These are phyloP conservation scores for Pseudocercospora crystallina DNA, from an alignment of 2,329 filamentous ascomycete genomes.

Conservation along the genomic window DNA sequence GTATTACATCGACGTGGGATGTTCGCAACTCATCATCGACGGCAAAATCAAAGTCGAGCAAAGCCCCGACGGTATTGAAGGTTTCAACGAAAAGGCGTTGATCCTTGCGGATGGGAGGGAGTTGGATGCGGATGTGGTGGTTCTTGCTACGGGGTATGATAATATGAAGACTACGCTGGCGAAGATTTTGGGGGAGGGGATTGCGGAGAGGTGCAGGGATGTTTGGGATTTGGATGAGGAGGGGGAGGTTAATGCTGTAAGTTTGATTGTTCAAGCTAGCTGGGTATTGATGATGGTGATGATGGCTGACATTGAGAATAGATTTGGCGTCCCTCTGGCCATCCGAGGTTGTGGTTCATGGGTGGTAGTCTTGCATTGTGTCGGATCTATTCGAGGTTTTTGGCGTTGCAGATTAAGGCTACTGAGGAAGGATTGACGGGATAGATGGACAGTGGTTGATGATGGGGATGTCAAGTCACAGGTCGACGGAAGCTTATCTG, in stretches of 20 bases:
- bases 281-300: not conserved
- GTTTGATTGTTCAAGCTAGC: not conserved
- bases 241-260: slow-evolving; percentile 34
- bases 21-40: slow-evolving; percentile 60
- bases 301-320: slow-evolving; percentile 15
- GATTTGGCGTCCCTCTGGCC: slow-evolving; percentile 42
- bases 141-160: slow-evolving; percentile 58
- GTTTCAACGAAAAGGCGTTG: slow-evolving; percentile 48
- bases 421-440: slow-evolving; percentile 38
- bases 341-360: slow-evolving; percentile 43
- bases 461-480: no score
- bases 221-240: slow-evolving; percentile 44
- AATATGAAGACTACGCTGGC: slow-evolving; percentile 66
- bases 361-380: slow-evolving; percentile 39
- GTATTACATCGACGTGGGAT: slow-evolving; percentile 70
- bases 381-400: slow-evolving; percentile 38
- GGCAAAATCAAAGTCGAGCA: slow-evolving; percentile 63
- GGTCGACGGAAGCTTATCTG: no score
- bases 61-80: slow-evolving; percentile 50
- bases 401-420: slow-evolving; percentile 45
- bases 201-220: slow-evolving; percentile 59
- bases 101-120: slow-evolving; percentile 53
- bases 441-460: no score
- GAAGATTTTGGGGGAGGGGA: slow-evolving; percentile 61
- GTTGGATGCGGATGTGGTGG: slow-evolving; percentile 62